These are phyloP conservation scores for Blastomyces silverae DNA, from an alignment of 2,329 filamentous ascomycete species.

Conservation along the genomic window DNA sequence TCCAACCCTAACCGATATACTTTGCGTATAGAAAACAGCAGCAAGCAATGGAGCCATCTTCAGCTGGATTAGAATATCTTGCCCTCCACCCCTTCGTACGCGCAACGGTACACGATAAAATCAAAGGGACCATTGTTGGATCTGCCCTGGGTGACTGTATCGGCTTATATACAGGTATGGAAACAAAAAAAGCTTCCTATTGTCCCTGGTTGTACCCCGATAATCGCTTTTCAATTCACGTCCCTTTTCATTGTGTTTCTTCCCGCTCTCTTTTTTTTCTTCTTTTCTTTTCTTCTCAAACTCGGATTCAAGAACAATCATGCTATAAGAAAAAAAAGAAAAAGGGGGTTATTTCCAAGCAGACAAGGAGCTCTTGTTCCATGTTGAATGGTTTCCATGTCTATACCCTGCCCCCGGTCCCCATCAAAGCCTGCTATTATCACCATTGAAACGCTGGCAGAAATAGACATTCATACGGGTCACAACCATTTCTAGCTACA, in stretches of 20 bases:
- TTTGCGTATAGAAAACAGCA: neutral
- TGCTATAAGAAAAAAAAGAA: neutral
- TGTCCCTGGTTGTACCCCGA: neutral
- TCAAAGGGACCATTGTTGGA: conserved; percentile 45
- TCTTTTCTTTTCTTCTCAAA: too few relatives aligned
- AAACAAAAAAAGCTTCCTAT: neutral
- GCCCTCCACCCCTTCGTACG: conserved; percentile 29
- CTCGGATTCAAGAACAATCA: neutral
- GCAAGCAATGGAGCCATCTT: neutral
- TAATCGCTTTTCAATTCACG: too few relatives aligned
- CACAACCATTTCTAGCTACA: neutral
- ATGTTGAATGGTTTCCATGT: neutral
- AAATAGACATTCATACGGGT: neutral
- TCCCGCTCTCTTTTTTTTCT: too few relatives aligned
- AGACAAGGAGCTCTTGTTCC: neutral
- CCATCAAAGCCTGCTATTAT: neutral
- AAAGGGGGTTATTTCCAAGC: neutral
- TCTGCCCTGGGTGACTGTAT: conserved; percentile 51
- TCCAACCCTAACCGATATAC: too few relatives aligned
- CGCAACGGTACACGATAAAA: conserved; percentile 32
- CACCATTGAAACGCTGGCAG: neutral
- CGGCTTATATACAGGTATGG: conserved; percentile 45
- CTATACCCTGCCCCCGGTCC: too few relatives aligned
- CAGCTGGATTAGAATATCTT: conserved; percentile 21
- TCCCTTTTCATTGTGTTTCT: too few relatives aligned